Evolutionary conservation across 2,329 filamentous ascomycete genomes (phyloP), one percentile per base, ranked within the genome.

Genomic region (Alternaria gaisen): DNA sequence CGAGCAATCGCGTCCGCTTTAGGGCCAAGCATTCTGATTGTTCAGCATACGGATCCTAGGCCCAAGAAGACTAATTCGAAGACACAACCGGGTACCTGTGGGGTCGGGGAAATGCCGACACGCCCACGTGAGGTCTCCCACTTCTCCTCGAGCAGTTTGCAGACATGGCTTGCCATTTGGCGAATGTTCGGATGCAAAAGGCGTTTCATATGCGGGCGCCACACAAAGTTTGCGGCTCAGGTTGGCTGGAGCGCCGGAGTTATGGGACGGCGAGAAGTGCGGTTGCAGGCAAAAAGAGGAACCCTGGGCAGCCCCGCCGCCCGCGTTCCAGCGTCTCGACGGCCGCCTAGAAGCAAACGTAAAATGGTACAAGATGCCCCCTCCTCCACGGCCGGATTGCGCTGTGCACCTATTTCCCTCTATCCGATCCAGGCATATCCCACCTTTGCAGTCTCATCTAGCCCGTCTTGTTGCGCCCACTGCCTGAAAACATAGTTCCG

Each of bases 51-150:
- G 40, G 34, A 60, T 64, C 60, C 60, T 58, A 9, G 65, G 20
- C 51, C 44, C 53, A 36, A 9, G 56, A 38, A n/a, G 34, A 28
- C 60, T 58, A 55, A 59, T 61, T 46, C 32, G 47, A 57, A 47
- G 32, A 58, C 66, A 44, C n/a, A 44, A 18, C 22, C 40, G 46
- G 41, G 56, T 46, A 20, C 44, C n/a, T 52, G 58, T 52, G 58
- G 58, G 58, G 58, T 52, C 65, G 66, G 59, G 60, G 56, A 58
- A 60, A 63, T 44, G 57, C 66, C 62, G 62, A 57, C 47, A 41
- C 41, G 61, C 60, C 38, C 67, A 69, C 67, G 67, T 68, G 67
- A 66, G 60, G 28, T 16, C 38, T 48, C 58, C 42, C 53, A n/a
- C 34, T 48, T 50, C 26, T 32, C 16, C 16, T 16, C 42, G 34